Conservation (phyloP, 2,329 filamentous ascomycete genomes). For the Epichloe sp. region DNA sequence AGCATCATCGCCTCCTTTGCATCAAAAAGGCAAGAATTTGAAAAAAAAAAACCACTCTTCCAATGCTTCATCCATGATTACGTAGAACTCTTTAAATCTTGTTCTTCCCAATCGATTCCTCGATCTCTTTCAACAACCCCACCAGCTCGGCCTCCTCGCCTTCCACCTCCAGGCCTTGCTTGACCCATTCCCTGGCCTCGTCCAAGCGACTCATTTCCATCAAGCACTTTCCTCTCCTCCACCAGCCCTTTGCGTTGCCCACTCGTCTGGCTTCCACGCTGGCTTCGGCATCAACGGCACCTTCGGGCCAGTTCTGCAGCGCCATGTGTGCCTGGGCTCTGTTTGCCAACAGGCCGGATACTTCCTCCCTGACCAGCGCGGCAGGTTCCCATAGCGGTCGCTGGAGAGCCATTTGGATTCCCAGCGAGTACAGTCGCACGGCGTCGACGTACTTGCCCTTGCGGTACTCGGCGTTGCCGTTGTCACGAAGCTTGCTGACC, state of each 20-base stretch:
- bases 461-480: conserved; percentile 70
- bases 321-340: conserved; percentile 85
- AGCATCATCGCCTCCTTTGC: not conserved
- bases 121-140: conserved; percentile 50
- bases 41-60: no score
- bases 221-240: conserved; percentile 71
- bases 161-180: conserved; percentile 69
- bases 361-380: conserved; percentile 72
- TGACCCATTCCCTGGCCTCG: conserved; percentile 71
- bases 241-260: conserved; percentile 92
- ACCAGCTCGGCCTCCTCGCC: conserved; percentile 53
- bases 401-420: conserved; percentile 74
- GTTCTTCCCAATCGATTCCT: conserved; percentile 29
- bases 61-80: not conserved
- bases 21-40: no score
- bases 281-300: conserved; percentile 71
- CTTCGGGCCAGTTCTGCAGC: conserved; percentile 70
- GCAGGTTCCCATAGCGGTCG: conserved; percentile 82
- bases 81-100: conserved; percentile 12
- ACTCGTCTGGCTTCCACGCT: conserved; percentile 78
- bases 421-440: conserved; percentile 69
- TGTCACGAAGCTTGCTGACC: conserved; percentile 82
- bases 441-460: conserved; percentile 65
- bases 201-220: conserved; percentile 80
- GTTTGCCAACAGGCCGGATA: conserved; percentile 68